A percentile compares a stretch with the other conserved stretches of the same genome.
Evolutionary conservation across 225 moss, liverwort and hornwort species (phyloP).

Genomic region (Pleurozium schreberi): DNA sequence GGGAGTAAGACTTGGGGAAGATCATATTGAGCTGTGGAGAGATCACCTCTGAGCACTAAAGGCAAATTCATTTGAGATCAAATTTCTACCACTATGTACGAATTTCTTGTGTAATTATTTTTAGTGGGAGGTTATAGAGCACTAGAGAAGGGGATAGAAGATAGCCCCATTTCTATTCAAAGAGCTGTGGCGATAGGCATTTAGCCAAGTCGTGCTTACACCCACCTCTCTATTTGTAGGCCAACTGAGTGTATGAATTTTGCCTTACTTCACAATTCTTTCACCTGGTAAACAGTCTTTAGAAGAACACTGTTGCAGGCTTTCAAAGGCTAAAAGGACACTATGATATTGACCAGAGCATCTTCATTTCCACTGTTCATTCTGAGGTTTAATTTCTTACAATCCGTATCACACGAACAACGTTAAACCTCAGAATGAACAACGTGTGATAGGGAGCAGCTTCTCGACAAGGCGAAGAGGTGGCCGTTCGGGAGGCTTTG

Average conservation of each 20-base stretch:
- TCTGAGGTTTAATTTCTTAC: background rate
- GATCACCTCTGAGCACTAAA: background rate
- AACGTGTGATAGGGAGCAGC: slow-evolving; percentile 50
- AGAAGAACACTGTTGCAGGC: background rate
- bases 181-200: background rate
- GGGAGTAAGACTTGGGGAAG: background rate
- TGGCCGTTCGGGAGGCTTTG: slow-evolving; percentile 33
- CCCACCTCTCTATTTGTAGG: background rate
- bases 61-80: background rate
- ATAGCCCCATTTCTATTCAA: background rate
- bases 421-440: no score
- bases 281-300: background rate
- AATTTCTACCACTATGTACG: background rate
- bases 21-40: background rate
- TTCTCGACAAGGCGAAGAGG: slow-evolving; percentile 78
- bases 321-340: background rate
- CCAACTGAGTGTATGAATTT: background rate
- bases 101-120: background rate
- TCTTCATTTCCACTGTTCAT: background rate
- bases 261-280: background rate
- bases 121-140: background rate
- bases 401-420: no score
- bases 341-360: background rate
- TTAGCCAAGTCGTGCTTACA: background rate
- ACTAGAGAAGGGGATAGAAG: background rate